A percentile compares a stretch with the other conserved stretches of the same genome.
phyloP scores from a whole-genome alignment of 2,329 filamentous ascomycete genomes.

The Fusarium dlaminii region DNA sequence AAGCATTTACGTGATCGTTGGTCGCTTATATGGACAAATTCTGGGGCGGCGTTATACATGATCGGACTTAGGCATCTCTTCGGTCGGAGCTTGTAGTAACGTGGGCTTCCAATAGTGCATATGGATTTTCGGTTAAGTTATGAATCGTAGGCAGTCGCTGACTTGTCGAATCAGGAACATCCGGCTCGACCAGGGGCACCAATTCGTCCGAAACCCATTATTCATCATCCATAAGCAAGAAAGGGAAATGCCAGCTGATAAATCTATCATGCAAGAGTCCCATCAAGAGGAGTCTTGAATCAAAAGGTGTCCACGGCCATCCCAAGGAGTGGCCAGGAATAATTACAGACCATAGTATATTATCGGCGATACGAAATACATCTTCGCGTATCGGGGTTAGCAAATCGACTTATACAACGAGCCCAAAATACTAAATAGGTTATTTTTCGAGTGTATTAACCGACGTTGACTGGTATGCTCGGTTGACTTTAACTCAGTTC shows the following conservation, averaged over 20 bases:
- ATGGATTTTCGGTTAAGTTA: not conserved
- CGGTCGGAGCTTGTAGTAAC: not conserved
- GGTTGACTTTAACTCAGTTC: not conserved
- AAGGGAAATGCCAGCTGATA: not conserved
- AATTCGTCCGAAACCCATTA: not conserved
- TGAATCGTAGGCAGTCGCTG: too few species aligned
- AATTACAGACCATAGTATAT: not conserved
- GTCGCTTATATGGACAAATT: not conserved
- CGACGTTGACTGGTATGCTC: fast-evolving
- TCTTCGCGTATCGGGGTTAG: not conserved
- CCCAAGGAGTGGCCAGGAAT: too few species aligned
- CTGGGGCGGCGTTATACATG: not conserved
- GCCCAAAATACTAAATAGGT: not conserved
- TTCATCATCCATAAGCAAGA: not conserved
- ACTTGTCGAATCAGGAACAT: not conserved
- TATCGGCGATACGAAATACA: not conserved
- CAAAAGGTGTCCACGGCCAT: not conserved
- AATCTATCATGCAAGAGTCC: not conserved
- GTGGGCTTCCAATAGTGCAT: not conserved
- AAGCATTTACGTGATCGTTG: not conserved
- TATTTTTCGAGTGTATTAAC: not conserved
- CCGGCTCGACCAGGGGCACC: not conserved
- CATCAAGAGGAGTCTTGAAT: too few species aligned
- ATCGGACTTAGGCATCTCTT: not conserved
- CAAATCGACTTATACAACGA: not conserved